Conservation (phyloP, 106 monocot species). For the Apostasia shenzhenica region DNA sequence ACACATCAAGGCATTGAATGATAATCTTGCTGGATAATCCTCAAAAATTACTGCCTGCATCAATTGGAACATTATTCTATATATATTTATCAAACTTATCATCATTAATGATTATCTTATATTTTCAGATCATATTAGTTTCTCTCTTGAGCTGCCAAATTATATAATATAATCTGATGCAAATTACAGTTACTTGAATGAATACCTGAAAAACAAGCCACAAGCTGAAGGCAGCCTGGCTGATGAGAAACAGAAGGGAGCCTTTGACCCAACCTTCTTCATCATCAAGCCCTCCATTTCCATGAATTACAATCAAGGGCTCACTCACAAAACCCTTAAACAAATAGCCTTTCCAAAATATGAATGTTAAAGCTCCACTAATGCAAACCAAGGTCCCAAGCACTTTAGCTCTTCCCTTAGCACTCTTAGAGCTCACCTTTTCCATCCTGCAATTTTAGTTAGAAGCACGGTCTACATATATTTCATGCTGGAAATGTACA, state of each 20-base stretch:
- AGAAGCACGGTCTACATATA: background rate
- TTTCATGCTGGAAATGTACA: background rate
- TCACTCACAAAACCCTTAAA: constrained; percentile 21
- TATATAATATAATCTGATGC: too few species aligned
- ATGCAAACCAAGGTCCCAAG: constrained; percentile 31
- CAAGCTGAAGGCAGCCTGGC: constrained; percentile 27
- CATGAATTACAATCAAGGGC: constrained; percentile 25
- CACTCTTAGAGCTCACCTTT: constrained; percentile 15
- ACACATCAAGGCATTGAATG: constrained; percentile 40
- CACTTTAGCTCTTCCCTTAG: constrained; percentile 31
- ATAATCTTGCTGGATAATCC: constrained; percentile 37
- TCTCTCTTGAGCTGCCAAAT: too few species aligned
- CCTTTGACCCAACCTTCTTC: constrained; percentile 43
- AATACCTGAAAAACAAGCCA: constrained; percentile 53
- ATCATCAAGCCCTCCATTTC: constrained; percentile 1
- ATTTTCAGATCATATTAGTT: too few species aligned
- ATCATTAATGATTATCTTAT: too few species aligned
- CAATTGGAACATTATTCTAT: background rate
- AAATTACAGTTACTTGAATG: too few species aligned
- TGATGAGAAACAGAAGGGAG: constrained; percentile 29
- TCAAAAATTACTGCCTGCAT: constrained; percentile 37
- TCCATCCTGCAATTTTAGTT: constrained; percentile 29
- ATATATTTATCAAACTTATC: too few species aligned
- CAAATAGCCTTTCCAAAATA: constrained; percentile 38
- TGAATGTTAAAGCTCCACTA: constrained; percentile 34